Percentiles rank a stretch among this genome's conserved stretches.
phyloP scores from a whole-genome alignment of 352 stramenopile genomes.

The Globisporangium orthogonon region DNA sequence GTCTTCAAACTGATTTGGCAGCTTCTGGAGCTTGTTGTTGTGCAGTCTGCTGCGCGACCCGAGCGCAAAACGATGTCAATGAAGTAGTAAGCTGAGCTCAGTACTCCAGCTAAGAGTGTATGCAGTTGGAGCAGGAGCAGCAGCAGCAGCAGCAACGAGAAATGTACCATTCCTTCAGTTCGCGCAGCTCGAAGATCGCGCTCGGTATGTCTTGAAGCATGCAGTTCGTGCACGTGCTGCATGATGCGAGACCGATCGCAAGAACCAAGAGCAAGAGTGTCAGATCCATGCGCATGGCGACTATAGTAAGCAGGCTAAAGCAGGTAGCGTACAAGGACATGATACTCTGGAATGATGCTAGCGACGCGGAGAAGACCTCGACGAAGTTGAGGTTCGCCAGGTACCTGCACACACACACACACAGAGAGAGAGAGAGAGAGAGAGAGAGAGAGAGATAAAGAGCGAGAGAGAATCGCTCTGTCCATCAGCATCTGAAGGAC shows the following conservation, averaged over 20 bases:
- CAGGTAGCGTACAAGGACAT: slow-evolving; percentile 10
- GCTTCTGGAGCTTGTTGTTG: slow-evolving; percentile 20
- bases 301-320: not conserved
- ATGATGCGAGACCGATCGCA: not conserved
- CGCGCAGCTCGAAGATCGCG: slow-evolving; percentile 22
- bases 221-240: slow-evolving; percentile 33
- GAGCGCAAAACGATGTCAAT: no score
- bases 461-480: no score
- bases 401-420: slow-evolving; percentile 2
- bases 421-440: no score
- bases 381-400: slow-evolving; percentile 16
- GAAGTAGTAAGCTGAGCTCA: not conserved
- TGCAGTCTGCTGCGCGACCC: slow-evolving; percentile 7
- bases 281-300: not conserved
- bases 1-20: slow-evolving; percentile 27
- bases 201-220: slow-evolving; percentile 23
- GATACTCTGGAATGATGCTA: slow-evolving; percentile 15
- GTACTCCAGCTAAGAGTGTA: no score
- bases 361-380: slow-evolving; percentile 12
- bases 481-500: no score
- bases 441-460: no score
- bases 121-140: no score
- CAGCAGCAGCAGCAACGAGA: no score
- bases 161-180: slow-evolving; percentile 26
- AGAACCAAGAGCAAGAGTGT: not conserved